These are phyloP conservation scores for Thermomyces lanuginosus DNA, from an alignment of 2,329 filamentous ascomycete genomes.

Conservation along the genomic window DNA sequence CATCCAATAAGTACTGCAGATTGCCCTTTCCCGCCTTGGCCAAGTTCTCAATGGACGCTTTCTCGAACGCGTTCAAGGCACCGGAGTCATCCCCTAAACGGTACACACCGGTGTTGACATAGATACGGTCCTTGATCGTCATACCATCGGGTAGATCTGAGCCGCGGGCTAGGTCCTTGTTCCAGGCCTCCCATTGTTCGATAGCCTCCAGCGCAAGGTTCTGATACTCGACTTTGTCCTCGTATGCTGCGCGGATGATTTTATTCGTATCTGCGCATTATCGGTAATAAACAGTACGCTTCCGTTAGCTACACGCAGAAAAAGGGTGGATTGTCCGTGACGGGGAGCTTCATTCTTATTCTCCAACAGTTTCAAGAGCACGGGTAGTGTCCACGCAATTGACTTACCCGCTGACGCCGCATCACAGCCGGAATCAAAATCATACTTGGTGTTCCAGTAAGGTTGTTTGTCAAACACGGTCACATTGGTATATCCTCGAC, in stretches of 20 bases:
- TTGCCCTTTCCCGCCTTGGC: slow-evolving; percentile 7
- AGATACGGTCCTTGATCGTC: slow-evolving; percentile 21
- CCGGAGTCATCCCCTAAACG: slow-evolving; percentile 5
- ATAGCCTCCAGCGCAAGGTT: slow-evolving; percentile 30
- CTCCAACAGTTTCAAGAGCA: too few species aligned
- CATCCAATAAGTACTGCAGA: slow-evolving; percentile 21
- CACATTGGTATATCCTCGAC: slow-evolving; percentile 31
- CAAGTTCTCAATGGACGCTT: slow-evolving; percentile 4
- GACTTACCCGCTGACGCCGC: slow-evolving; percentile 27
- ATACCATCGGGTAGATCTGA: slow-evolving; percentile 23
- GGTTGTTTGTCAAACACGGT: slow-evolving; percentile 35
- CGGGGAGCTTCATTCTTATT: too few species aligned
- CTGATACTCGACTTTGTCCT: slow-evolving; percentile 32
- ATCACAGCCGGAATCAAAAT: slow-evolving; percentile 27
- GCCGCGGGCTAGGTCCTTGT: slow-evolving; percentile 12
- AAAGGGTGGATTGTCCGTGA: too few species aligned
- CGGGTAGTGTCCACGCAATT: too few species aligned
- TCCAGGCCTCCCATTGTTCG: slow-evolving; percentile 31
- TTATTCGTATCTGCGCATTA: slow-evolving; percentile 26
- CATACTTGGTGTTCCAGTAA: slow-evolving; percentile 26
- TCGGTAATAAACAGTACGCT: slow-evolving; percentile 1
- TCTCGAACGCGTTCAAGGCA: slow-evolving; percentile 19
- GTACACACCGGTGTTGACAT: slow-evolving; percentile 23
- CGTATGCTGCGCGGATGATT: slow-evolving; percentile 29
- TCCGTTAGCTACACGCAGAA: too few species aligned